Evolutionary conservation across 371 early-diverging fungal species (phyloP), one percentile per base, ranked within the genome.

Genomic region (Actinomucor elegans): DNA sequence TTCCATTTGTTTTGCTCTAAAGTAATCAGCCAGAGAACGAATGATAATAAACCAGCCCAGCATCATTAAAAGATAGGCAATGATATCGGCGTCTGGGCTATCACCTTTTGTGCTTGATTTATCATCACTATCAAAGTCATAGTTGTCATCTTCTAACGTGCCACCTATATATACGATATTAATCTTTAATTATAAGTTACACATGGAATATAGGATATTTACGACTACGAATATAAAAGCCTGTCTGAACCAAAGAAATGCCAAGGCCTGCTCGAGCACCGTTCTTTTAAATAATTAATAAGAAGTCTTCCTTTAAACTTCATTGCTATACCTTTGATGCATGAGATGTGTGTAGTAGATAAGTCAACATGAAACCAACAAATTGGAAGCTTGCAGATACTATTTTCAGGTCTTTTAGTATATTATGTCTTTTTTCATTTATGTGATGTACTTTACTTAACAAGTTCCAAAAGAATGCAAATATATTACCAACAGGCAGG

Each of bases 381-480:
- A 81, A 80, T 52, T 85, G 84, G 55, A 85, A 85, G 40, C 77
- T 75, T 54, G 82, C 75, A 23, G 84, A 84, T 23, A 80, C 84
- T 83, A 59, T 4, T 68, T 15, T n/a, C 15, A 14, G 1, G 38
- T 0, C 11, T 12, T 26, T 41, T 23, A 24, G 24, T 24, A 26
- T 41, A 14, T 24, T n/a, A 5, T 5, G 21, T 14, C n/a, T 36
- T 0, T 17, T 36, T 8, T 24, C n/a, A 24, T 12, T 5, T 23
- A 20, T 3, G 20, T 1, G 21, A 27, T 40, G 26, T 15, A 57
- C 55, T 57, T 56, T 52, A 79, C 81, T 72, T 21, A 78, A 49
- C 51, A 78, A 54, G 48, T 77, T 84, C 82, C 82, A 84, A 9
- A 79, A 34, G 33, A 84, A 84, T 24, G 69, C 63, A 33, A 79